Percentiles rank a stretch among this genome's conserved stretches.
Conservation (phyloP, 805 yeast species). For the Metschnikowia kofuensis region DNA sequence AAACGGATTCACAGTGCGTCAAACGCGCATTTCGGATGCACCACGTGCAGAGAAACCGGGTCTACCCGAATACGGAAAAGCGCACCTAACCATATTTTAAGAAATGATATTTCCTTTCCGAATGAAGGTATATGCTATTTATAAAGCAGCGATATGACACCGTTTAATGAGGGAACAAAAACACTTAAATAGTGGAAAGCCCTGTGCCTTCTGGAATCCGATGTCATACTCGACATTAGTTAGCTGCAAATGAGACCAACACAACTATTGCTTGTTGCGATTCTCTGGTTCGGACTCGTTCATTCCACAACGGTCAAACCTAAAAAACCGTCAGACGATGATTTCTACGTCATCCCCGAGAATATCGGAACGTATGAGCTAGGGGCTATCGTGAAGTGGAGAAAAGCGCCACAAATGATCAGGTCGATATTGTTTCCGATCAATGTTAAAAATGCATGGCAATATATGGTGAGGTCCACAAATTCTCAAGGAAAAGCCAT, state of each 20-base stretch:
- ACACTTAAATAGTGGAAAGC: too few relatives aligned
- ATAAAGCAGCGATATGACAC: too few relatives aligned
- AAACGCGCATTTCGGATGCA: too few relatives aligned
- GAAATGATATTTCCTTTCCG: too few relatives aligned
- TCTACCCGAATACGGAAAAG: too few relatives aligned
- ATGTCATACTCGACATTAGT: background rate
- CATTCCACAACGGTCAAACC: background rate
- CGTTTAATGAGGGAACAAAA: too few relatives aligned
- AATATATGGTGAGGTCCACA: slow-evolving; percentile 23
- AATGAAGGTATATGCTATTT: too few relatives aligned
- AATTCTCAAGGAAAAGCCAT: slow-evolving; percentile 20
- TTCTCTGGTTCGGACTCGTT: too few relatives aligned
- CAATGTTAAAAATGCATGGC: slow-evolving; percentile 17
- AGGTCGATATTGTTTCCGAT: slow-evolving; percentile 9
- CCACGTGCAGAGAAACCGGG: too few relatives aligned
- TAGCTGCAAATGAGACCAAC: background rate
- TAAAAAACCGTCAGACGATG: slow-evolving; percentile 9
- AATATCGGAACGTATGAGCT: slow-evolving; percentile 2
- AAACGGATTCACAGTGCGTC: too few relatives aligned
- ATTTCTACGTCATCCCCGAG: slow-evolving; percentile 10
- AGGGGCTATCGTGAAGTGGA: slow-evolving; percentile 10
- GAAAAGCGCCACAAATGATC: slow-evolving; percentile 9
- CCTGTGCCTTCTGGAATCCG: too few relatives aligned
- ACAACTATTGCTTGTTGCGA: background rate
- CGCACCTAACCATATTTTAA: too few relatives aligned